phyloP scores from a whole-genome alignment of 352 stramenopile genomes.

The Globisporangium orthogonon region DNA sequence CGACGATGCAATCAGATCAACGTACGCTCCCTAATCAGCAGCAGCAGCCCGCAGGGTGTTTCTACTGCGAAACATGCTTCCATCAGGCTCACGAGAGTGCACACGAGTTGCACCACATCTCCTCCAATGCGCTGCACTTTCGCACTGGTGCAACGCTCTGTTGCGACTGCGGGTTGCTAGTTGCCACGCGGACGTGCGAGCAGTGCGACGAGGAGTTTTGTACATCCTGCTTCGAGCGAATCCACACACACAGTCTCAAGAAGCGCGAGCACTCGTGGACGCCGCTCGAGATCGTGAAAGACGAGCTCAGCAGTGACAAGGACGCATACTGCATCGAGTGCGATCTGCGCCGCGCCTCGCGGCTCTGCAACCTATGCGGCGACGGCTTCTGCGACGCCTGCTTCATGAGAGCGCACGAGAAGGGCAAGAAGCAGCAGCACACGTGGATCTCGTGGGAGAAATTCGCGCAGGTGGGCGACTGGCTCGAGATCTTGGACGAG shows the following conservation, averaged over 20 bases:
- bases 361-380: constrained; percentile 71
- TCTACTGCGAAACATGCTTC: constrained; percentile 70
- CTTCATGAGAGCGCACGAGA: constrained; percentile 39
- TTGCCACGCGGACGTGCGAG: constrained; percentile 43
- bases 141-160: constrained; percentile 39
- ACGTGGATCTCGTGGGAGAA: constrained; percentile 52
- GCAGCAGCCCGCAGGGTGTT: constrained; percentile 20
- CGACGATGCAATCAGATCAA: background rate
- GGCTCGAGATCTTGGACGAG: constrained; percentile 66
- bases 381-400: constrained; percentile 70
- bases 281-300: constrained; percentile 46
- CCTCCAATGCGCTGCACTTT: constrained; percentile 40
- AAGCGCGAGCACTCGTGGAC: constrained; percentile 36
- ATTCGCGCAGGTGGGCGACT: constrained; percentile 51
- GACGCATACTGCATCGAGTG: constrained; percentile 73
- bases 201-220: constrained; percentile 67
- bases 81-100: constrained; percentile 34
- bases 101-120: constrained; percentile 30
- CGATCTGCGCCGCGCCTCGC: constrained; percentile 31
- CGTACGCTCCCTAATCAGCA: background rate
- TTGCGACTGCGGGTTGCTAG: constrained; percentile 33
- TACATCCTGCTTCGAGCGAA: constrained; percentile 33
- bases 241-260: constrained; percentile 21
- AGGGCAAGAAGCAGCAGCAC: constrained; percentile 55
- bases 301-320: constrained; percentile 33